A percentile compares a stretch with the other conserved stretches of the same genome.
phyloP scores from a whole-genome alignment of 1,284 basidiomycete genomes.

The Wolfiporia cocos region DNA sequence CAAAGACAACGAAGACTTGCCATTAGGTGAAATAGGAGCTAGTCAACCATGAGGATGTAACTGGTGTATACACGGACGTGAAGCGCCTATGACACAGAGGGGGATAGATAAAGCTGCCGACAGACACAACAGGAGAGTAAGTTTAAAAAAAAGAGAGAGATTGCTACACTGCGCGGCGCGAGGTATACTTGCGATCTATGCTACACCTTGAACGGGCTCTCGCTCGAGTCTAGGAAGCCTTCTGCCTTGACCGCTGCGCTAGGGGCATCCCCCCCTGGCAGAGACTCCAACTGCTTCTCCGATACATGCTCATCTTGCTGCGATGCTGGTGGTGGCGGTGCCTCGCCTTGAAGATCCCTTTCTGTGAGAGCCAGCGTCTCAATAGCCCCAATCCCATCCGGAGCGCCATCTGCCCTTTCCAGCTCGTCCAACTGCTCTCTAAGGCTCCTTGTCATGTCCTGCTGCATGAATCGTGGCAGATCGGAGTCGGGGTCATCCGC shows the following conservation, averaged over 20 bases:
- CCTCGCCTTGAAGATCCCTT: constrained; percentile 33
- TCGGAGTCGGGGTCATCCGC: constrained; percentile 39
- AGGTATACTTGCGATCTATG: constrained; percentile 9
- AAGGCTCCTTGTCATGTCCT: constrained; percentile 48
- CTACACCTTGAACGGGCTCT: constrained; percentile 56
- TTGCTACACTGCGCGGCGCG: constrained; percentile 5
- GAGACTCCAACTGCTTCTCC: constrained; percentile 37
- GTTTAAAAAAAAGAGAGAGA: constrained; percentile 3
- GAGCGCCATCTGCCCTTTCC: constrained; percentile 33
- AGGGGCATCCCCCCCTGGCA: constrained; percentile 55
- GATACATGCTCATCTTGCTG: constrained; percentile 42
- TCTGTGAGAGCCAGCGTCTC: background rate
- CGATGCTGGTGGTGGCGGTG: constrained; percentile 38
- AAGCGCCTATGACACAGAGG: background rate
- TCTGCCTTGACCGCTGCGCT: constrained; percentile 56
- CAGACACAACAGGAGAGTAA: background rate
- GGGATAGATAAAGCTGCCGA: constrained; percentile 6
- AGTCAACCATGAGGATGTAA: too few relatives aligned
- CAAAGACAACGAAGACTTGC: too few relatives aligned
- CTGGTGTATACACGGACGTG: background rate
- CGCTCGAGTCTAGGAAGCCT: constrained; percentile 68
- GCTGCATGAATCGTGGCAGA: constrained; percentile 25
- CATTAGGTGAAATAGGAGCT: too few relatives aligned
- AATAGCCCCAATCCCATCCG: constrained; percentile 12
- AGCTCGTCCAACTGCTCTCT: constrained; percentile 58